phyloP scores from a whole-genome alignment of 164 flowering plant genomes.

The Magnolia kwangsiensis region DNA sequence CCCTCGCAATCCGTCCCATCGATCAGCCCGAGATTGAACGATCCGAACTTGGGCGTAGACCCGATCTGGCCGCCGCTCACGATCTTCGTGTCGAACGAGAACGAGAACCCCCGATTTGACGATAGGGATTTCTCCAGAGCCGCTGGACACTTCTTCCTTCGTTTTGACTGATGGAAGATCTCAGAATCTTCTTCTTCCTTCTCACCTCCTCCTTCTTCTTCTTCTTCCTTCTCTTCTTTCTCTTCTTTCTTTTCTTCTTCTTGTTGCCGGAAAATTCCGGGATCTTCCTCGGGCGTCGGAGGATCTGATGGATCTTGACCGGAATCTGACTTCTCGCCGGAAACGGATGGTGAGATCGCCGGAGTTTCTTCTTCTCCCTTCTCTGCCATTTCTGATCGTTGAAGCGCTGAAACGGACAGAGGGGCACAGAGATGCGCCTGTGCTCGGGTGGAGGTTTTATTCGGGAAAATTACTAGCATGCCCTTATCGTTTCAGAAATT shows the following conservation, averaged over 20 bases:
- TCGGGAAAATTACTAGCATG: not conserved
- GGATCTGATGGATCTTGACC: not conserved
- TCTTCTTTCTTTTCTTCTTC: not conserved
- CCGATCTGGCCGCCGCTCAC: not conserved
- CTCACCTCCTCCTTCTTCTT: not conserved
- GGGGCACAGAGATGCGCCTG: no score
- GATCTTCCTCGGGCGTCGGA: not conserved
- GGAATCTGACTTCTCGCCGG: not conserved
- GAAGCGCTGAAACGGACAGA: not conserved
- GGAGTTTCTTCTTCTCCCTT: not conserved
- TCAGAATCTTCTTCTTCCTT: not conserved
- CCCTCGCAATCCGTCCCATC: not conserved
- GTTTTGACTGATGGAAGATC: not conserved
- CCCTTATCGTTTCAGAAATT: not conserved
- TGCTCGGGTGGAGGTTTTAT: not conserved
- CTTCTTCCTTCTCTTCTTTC: not conserved
- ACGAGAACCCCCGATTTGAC: slow-evolving; percentile 4
- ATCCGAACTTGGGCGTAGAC: slow-evolving; percentile 12
- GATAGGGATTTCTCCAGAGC: slow-evolving; percentile 9
- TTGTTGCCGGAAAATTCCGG: not conserved
- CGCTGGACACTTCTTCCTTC: slow-evolving; percentile 6
- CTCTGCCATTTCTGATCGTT: not conserved
- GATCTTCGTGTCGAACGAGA: slow-evolving; percentile 7
- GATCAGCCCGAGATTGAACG: not conserved
- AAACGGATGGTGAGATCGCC: not conserved